A percentile compares a stretch with the other conserved stretches of the same genome.
These are phyloP conservation scores for Globisporangium heterothallicum DNA, from an alignment of 352 stramenopile genomes.

Conservation along the genomic window DNA sequence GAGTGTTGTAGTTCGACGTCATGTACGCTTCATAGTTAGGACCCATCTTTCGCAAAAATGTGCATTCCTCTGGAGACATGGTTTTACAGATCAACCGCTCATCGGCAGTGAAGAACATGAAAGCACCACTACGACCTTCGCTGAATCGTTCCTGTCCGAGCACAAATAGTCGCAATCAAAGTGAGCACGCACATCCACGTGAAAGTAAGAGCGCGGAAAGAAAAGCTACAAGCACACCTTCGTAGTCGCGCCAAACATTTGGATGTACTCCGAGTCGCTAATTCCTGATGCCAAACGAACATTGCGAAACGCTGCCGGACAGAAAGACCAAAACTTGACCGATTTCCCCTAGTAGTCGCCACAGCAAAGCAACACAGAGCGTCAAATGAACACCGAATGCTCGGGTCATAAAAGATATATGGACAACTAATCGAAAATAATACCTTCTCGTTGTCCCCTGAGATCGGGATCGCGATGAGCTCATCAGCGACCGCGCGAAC, in stretches of 20 bases:
- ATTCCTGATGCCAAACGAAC: constrained; percentile 83
- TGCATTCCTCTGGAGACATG: constrained; percentile 84
- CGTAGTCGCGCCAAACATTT: constrained; percentile 79
- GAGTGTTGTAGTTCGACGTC: constrained; percentile 70
- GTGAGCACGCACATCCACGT: neutral
- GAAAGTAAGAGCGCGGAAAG: neutral
- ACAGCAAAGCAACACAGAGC: neutral
- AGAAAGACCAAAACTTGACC: constrained; percentile 88
- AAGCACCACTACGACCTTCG: constrained; percentile 84
- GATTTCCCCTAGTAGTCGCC: constrained; percentile 38
- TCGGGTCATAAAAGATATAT: no score
- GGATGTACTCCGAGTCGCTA: constrained; percentile 73
- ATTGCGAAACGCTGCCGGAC: constrained; percentile 76
- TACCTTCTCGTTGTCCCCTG: constrained; percentile 66
- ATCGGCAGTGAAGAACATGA: constrained; percentile 91
- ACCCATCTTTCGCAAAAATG: constrained; percentile 83
- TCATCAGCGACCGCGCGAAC: constrained; percentile 70
- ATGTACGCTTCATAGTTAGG: constrained; percentile 85
- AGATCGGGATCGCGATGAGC: constrained; percentile 76
- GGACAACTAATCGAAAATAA: no score
- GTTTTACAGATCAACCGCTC: constrained; percentile 89
- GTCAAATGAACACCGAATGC: no score
- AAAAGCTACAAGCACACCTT: constrained; percentile 36
- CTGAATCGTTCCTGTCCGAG: constrained; percentile 61
- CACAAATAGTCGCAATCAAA: neutral